These are phyloP conservation scores for Delphinella strobiligena DNA, from an alignment of 2,329 filamentous ascomycete species.

Conservation along the genomic window DNA sequence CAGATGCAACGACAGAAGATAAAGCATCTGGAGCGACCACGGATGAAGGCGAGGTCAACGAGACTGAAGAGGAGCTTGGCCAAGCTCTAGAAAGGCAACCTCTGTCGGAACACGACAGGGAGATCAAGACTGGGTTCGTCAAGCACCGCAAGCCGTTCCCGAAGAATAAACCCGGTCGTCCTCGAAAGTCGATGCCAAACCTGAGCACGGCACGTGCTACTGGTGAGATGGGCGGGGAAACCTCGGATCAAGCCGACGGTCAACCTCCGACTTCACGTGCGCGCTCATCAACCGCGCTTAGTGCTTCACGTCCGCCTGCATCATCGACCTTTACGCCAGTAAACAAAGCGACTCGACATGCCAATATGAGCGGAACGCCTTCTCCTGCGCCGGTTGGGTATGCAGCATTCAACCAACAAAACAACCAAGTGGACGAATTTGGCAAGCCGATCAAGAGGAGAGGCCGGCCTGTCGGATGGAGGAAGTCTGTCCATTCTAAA, in stretches of 20 bases:
- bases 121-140: background rate
- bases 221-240: background rate
- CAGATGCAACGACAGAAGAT: slow-evolving; percentile 20
- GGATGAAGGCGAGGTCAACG: slow-evolving; percentile 20
- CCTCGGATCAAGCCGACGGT: slow-evolving; percentile 1
- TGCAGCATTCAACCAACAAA: slow-evolving; percentile 26
- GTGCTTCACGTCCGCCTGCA: too few relatives aligned
- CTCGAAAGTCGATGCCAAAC: background rate
- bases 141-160: background rate
- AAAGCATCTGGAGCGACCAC: slow-evolving; percentile 22
- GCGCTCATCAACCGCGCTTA: too few relatives aligned
- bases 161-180: background rate
- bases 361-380: slow-evolving; percentile 3
- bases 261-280: too few relatives aligned
- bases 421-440: slow-evolving; percentile 17
- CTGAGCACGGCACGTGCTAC: background rate
- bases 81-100: too few relatives aligned
- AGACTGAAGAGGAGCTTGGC: too few relatives aligned
- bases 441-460: slow-evolving; percentile 28
- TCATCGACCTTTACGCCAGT: background rate
- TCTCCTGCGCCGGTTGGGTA: slow-evolving; percentile 23
- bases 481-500: slow-evolving; percentile 33
- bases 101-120: too few relatives aligned
- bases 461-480: slow-evolving; percentile 38
- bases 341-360: background rate